Conservation (phyloP, 148 eudicot genomes). For the Cornus florida region DNA sequence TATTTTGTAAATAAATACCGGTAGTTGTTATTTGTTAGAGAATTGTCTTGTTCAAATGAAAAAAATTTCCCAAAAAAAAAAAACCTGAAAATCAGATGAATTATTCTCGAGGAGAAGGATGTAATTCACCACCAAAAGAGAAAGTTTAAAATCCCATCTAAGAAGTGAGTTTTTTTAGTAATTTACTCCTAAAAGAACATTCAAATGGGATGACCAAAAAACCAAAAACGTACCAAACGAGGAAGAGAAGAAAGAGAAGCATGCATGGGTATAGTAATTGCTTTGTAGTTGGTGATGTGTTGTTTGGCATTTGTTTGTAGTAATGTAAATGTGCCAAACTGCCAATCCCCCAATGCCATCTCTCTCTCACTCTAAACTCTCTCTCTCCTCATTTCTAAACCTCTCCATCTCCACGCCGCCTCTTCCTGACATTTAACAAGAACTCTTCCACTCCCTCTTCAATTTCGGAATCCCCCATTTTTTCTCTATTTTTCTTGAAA, state of each 20-base stretch:
- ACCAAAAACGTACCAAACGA: conserved; percentile 30
- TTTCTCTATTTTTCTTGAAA: not conserved
- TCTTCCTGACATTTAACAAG: conserved; percentile 8
- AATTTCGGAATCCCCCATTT: not conserved
- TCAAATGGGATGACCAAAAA: conserved; percentile 14
- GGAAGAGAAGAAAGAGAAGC: not conserved
- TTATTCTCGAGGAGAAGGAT: too few species aligned
- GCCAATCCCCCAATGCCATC: not conserved
- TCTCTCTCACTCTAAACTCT: conserved; percentile 10
- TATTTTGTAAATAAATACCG: too few species aligned
- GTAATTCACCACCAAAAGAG: too few species aligned
- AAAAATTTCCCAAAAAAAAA: too few species aligned
- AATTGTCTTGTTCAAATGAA: too few species aligned
- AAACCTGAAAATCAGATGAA: too few species aligned
- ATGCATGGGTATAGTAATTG: conserved; percentile 24
- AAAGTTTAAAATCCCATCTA: too few species aligned
- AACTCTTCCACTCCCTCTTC: conserved; percentile 10
- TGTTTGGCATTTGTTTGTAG: conserved; percentile 21
- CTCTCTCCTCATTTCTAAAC: not conserved
- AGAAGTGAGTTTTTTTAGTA: too few species aligned
- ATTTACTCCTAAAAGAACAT: too few species aligned
- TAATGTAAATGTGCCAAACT: not conserved
- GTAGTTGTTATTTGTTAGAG: too few species aligned
- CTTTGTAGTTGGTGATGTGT: conserved; percentile 17
- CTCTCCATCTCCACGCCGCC: conserved; percentile 26